Base-by-base conservation (phyloP, 2,329 filamentous ascomycete genomes). In the Blastomyces silverae region DNA sequence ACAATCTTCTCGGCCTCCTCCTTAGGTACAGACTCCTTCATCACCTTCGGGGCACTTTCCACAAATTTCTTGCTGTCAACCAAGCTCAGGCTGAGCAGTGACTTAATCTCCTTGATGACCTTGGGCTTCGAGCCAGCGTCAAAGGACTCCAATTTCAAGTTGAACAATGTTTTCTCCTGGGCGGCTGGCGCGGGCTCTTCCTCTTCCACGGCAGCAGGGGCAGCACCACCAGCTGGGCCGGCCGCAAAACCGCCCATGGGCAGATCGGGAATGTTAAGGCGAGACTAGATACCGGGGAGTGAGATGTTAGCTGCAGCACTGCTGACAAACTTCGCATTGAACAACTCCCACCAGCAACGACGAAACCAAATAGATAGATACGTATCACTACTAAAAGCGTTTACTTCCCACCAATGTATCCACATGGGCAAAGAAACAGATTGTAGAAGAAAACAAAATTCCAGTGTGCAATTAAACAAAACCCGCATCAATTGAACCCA, bases 61-160 rank as follows among this genome's bases (percentile, higher is more conserved):
- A 99, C 94, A 75, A 99, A 99, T 84, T 99, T 99, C 89, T 99
- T 99, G 82, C 91, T 96, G 80, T 99, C 94, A 71, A 99, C 95
- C 82, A 99, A 85, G 77, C 90, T 95, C 76, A 99, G 81, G 55
- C 94, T 94, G 67, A 99, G 83, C 86, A 99, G 84, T 74, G 87
- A 88, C 87, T 99, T 99, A 82, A 99, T 85, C 83, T 99, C 94
- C 86, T 99, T 99, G 85, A 99, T 99, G 73, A 99, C 84, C 89
- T 99, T 99, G 73, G 95, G 92, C 84, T 99, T 99, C 69, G 93
- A 82, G 61, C 81, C 84, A 37, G 92, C 84, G 63, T 99, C 95
- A 77, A 97, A 95, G 46, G 89, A 89, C 79, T 90, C 85, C 68
- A 99, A 87, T 83, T 97, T 97, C 70, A 99, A 80, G 78, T 89